Evolutionary conservation across 768 basidiomycete species (phyloP).

Genomic region (Agrocybe pediades): DNA sequence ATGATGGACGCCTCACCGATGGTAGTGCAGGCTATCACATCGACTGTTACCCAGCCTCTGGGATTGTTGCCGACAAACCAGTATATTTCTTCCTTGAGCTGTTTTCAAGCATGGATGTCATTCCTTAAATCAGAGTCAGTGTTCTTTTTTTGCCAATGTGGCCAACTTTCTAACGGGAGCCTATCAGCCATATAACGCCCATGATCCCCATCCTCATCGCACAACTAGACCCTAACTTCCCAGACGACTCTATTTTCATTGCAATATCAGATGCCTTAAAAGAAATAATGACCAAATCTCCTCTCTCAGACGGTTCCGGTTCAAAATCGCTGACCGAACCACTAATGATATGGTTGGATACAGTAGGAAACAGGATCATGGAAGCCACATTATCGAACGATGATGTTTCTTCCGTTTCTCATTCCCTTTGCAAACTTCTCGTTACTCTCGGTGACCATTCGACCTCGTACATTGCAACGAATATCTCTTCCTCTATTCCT

Average conservation of each 20-base stretch:
- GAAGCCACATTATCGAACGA: slow-evolving; percentile 36
- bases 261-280: slow-evolving; percentile 72
- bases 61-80: slow-evolving; percentile 41
- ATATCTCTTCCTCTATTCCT: slow-evolving; percentile 52
- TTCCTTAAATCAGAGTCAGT: slow-evolving; percentile 67
- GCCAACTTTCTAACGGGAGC: slow-evolving; percentile 2
- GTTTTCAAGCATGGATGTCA: slow-evolving; percentile 83
- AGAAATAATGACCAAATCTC: slow-evolving; percentile 76
- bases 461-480: slow-evolving; percentile 69
- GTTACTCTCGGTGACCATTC: slow-evolving; percentile 87
- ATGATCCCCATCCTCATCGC: slow-evolving; percentile 68
- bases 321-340: slow-evolving; percentile 80
- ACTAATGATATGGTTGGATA: slow-evolving; percentile 75
- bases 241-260: slow-evolving; percentile 58
- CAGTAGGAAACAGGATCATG: slow-evolving; percentile 50
- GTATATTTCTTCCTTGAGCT: slow-evolving; percentile 71
- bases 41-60: slow-evolving; percentile 49
- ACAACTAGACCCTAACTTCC: slow-evolving; percentile 55
- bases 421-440: slow-evolving; percentile 79
- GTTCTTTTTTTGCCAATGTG: not conserved
- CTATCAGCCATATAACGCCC: slow-evolving; percentile 63
- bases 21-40: slow-evolving; percentile 67
- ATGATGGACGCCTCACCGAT: slow-evolving; percentile 69
- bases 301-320: slow-evolving; percentile 71
- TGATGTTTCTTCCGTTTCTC: slow-evolving; percentile 56